A percentile compares a stretch with the other conserved stretches of the same genome.
Evolutionary conservation across 495 filamentous ascomycete species (phyloP).

Genomic region (Entonaema liquescens): DNA sequence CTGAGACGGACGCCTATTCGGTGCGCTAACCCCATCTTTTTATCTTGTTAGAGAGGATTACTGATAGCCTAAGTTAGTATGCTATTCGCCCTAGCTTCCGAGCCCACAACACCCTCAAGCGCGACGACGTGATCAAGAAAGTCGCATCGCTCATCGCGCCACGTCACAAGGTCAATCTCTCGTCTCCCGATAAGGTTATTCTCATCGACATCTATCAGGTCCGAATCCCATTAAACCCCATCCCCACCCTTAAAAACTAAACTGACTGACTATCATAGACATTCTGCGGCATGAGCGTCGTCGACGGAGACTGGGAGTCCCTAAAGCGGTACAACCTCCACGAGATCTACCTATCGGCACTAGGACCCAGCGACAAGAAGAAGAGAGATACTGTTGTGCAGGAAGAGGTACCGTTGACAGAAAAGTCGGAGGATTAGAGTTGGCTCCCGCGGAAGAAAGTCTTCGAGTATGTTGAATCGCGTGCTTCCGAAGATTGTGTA

Average conservation of each 20-base stretch:
- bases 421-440: constrained; percentile 1
- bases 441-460: no score
- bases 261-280: constrained; percentile 42
- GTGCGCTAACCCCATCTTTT: constrained; percentile 25
- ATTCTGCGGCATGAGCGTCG: constrained; percentile 58
- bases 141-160: constrained; percentile 68
- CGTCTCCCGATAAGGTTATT: constrained; percentile 81
- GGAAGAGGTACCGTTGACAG: no score
- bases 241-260: not conserved
- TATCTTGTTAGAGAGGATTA: not conserved
- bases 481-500: no score
- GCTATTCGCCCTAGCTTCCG: constrained; percentile 88
- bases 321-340: constrained; percentile 59
- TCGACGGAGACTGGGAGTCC: constrained; percentile 60
- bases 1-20: constrained; percentile 16
- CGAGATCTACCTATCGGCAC: constrained; percentile 52
- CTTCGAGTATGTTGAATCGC: no score
- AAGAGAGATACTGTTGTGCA: no score
- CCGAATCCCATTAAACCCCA: constrained; percentile 39
- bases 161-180: constrained; percentile 84
- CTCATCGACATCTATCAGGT: constrained; percentile 91
- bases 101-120: constrained; percentile 76
- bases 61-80: constrained; percentile 64
- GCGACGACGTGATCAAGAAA: constrained; percentile 79
- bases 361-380: constrained; percentile 27